Percentiles rank a stretch among this genome's conserved stretches.
These are phyloP conservation scores for Exutisphaerella laricina DNA, from an alignment of 2,329 filamentous ascomycete genomes.

Conservation along the genomic window DNA sequence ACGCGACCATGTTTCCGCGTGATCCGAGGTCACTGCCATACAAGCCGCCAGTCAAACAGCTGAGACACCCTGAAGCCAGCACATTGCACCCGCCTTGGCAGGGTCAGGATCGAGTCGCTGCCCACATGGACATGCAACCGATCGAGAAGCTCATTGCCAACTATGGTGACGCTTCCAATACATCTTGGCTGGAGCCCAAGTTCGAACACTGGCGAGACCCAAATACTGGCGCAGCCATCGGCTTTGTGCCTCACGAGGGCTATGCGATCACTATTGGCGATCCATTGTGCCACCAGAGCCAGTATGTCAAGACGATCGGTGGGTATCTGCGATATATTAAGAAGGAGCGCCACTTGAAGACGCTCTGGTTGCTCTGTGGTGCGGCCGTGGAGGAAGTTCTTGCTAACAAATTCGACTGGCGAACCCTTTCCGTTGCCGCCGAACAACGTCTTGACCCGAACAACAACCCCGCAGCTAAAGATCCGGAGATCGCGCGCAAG, in stretches of 20 bases:
- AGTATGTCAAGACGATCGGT: conserved; percentile 67
- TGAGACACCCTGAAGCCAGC: conserved; percentile 84
- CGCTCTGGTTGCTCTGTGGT: conserved; percentile 85
- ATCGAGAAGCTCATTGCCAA: conserved; percentile 88
- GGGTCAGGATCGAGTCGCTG: conserved; percentile 44
- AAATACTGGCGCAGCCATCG: conserved; percentile 72
- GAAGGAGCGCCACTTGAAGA: conserved; percentile 65
- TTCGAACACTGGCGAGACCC: conserved; percentile 83
- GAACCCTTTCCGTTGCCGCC: conserved; percentile 78
- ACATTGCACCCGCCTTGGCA: conserved; percentile 66
- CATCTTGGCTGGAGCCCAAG: conserved; percentile 84
- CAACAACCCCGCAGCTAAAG: conserved; percentile 61
- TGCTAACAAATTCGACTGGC: conserved; percentile 75
- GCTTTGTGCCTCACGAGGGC: conserved; percentile 70
- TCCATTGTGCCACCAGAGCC: conserved; percentile 72
- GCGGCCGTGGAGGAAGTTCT: conserved; percentile 72
- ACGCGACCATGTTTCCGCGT: conserved; percentile 79
- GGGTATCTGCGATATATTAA: conserved; percentile 71
- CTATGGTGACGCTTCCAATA: conserved; percentile 91
- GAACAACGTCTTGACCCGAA: conserved; percentile 79
- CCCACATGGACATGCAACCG: conserved; percentile 57
- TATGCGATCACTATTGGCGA: conserved; percentile 83
- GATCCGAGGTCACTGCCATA: conserved; percentile 82
- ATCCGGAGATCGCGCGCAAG: conserved; percentile 65
- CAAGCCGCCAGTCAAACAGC: conserved; percentile 53